Conservation (phyloP, 2,329 filamentous ascomycete genomes). For the Harringtonia lauricola region DNA sequence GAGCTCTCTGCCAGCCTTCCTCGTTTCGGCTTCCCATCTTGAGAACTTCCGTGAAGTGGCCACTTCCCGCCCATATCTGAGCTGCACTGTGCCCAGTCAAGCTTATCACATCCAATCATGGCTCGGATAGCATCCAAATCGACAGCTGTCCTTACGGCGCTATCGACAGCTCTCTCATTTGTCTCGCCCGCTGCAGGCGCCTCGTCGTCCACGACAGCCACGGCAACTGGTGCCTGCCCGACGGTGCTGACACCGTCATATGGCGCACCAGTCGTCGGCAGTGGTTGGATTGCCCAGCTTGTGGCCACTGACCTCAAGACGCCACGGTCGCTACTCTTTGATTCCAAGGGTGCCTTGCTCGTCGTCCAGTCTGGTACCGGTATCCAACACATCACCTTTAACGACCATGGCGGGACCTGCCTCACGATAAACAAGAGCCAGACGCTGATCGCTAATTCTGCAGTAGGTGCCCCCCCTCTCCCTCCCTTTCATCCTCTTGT, state of each 20-base stretch:
- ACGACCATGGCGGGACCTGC: constrained; percentile 31
- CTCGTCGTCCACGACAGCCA: background rate
- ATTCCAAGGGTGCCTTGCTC: constrained; percentile 31
- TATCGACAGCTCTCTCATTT: too few species aligned
- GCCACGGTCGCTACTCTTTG: constrained; percentile 34
- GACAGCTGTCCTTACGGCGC: too few species aligned
- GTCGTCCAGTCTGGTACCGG: constrained; percentile 32
- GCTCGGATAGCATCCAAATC: too few species aligned
- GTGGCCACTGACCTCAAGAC: constrained; percentile 20
- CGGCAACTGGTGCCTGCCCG: constrained; percentile 11
- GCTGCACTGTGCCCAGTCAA: too few species aligned
- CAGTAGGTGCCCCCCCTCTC: background rate
- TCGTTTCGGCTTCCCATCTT: too few species aligned
- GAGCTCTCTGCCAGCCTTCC: too few species aligned
- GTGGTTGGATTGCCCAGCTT: constrained; percentile 22
- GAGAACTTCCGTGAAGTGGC: too few species aligned
- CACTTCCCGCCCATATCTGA: too few species aligned
- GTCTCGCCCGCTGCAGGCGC: background rate
- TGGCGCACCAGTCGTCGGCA: constrained; percentile 16
- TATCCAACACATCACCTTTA: constrained; percentile 27
- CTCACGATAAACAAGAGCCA: constrained; percentile 24
- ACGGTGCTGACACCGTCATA: constrained; percentile 15
- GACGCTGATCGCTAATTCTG: constrained; percentile 18
- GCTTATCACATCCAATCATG: too few species aligned
- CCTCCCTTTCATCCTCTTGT: background rate